Evolutionary conservation across 192 early-diverging fungal genomes (phyloP).

Genomic region (Linnemannia hyalina): DNA sequence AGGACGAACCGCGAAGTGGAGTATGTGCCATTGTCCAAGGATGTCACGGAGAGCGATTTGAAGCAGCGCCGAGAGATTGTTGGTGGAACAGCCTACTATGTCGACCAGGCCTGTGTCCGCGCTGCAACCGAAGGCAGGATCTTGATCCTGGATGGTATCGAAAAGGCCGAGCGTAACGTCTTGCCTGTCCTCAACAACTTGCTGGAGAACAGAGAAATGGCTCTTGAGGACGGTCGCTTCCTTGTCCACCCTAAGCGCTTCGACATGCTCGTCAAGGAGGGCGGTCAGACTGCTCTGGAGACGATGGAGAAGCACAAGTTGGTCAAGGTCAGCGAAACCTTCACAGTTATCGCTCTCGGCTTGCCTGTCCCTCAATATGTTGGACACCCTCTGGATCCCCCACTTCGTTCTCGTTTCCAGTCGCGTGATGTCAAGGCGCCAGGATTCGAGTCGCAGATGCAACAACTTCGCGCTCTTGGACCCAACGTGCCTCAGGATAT

Average conservation of each 20-base stretch:
- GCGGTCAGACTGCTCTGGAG: conserved; percentile 58
- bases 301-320: conserved; percentile 70
- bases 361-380: conserved; percentile 78
- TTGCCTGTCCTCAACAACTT: conserved; percentile 89
- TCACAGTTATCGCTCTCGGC: conserved; percentile 83
- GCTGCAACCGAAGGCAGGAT: conserved; percentile 74
- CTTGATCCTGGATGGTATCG: conserved; percentile 75
- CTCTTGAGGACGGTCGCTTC: conserved; percentile 84
- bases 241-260: conserved; percentile 80
- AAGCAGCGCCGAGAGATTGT: conserved; percentile 86
- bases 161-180: conserved; percentile 89
- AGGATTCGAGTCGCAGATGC: conserved; percentile 64
- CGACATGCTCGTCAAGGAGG: conserved; percentile 66
- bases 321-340: conserved; percentile 74
- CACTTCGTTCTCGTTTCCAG: conserved; percentile 85
- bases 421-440: conserved; percentile 72
- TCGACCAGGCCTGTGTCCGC: conserved; percentile 71
- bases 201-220: conserved; percentile 90
- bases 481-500: conserved; percentile 58
- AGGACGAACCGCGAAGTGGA: conserved; percentile 72
- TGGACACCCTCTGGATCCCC: conserved; percentile 82
- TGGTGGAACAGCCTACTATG: conserved; percentile 70
- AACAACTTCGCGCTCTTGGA: conserved; percentile 60
- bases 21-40: conserved; percentile 79
- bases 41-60: conserved; percentile 83